Conservation (phyloP, 2,329 filamentous ascomycete species). For the Anthostomella pinea region DNA sequence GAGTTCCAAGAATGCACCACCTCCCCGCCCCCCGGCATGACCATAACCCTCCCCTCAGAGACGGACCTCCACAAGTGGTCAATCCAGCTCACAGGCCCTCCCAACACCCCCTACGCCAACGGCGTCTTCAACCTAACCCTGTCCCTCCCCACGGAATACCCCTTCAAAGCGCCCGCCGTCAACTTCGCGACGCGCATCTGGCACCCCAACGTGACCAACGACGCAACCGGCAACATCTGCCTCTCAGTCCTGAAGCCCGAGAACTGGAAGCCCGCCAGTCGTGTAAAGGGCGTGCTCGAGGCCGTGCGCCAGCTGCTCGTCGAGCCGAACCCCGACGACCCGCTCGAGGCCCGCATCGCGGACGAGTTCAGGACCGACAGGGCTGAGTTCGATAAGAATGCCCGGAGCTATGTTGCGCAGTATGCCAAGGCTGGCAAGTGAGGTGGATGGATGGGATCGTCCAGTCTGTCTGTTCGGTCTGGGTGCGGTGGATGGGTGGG, state of each 20-base stretch:
- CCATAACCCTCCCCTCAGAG: slow-evolving; percentile 44
- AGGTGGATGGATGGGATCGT: slow-evolving; percentile 4
- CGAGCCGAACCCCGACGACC: slow-evolving; percentile 85
- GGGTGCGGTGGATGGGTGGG: too few species aligned
- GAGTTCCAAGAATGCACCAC: slow-evolving; percentile 52
- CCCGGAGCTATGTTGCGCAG: slow-evolving; percentile 67
- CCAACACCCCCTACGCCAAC: slow-evolving; percentile 50
- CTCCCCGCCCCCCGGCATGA: slow-evolving; percentile 46
- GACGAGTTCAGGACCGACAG: slow-evolving; percentile 74
- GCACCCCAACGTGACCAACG: slow-evolving; percentile 92
- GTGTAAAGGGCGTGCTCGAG: slow-evolving; percentile 71
- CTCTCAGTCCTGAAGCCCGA: slow-evolving; percentile 78
- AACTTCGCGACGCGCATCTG: slow-evolving; percentile 88
- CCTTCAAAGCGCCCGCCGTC: slow-evolving; percentile 81
- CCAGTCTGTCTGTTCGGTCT: not conserved
- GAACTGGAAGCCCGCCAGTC: slow-evolving; percentile 87
- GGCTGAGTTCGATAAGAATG: slow-evolving; percentile 70
- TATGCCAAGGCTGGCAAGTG: slow-evolving; percentile 55
- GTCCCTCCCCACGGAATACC: slow-evolving; percentile 74
- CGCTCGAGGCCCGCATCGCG: slow-evolving; percentile 81
- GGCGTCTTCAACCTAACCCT: slow-evolving; percentile 74
- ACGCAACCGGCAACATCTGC: slow-evolving; percentile 81
- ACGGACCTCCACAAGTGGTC: slow-evolving; percentile 52
- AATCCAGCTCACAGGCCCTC: slow-evolving; percentile 45
- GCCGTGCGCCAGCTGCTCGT: slow-evolving; percentile 71